Evolutionary conservation across 345 rosid genomes (phyloP), one percentile per base, ranked within the genome.

Genomic region (Aquilaria sinensis): DNA sequence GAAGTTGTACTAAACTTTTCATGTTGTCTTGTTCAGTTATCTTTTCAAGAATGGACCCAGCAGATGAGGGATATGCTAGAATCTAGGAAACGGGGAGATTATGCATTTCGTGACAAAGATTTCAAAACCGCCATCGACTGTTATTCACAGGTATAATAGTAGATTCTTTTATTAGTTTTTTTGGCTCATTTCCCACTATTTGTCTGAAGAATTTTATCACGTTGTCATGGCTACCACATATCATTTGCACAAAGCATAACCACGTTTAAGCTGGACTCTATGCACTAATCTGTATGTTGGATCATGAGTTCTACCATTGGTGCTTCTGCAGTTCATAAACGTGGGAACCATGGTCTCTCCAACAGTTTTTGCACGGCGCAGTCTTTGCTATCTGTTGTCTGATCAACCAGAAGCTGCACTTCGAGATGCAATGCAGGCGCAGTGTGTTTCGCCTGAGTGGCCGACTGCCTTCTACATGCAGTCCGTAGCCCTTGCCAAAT

Each of bases 1-100:
- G 4, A 37, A 37, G 43, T 7, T 37, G 43, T 37, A 3, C 43
- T 37, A 37, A 37, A 7, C 7, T 37, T 3, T 37, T 37, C 60
- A 69, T 63, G 64, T 57, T 46, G 66, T 63, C 60, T 66, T 64
- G 62, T 31, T 68, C 77, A 91, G 99, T 76, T 91, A 72, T 91
- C 98, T 71, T 91, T 91, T 75, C 90, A 89, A 85, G 99, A 95
- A 70, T 91, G 97, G 98, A 91, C 98, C 2, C 99, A 91, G 62
- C 99, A 87, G 69, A 95, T 95, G 92, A 83, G 89, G 73, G 99
- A 95, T 57, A 84, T 84, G 96, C 80, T 91, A 57, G 98, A 95
- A 56, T 88, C 94, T 23, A 83, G 97, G 62, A 91, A 91, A 80
- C 91, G 87, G 2, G 98, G 99, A 51, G 99, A 95, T 72, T 81